Evolutionary conservation across 495 filamentous ascomycete species (phyloP).

Genomic region (Daldinia vernicosa): DNA sequence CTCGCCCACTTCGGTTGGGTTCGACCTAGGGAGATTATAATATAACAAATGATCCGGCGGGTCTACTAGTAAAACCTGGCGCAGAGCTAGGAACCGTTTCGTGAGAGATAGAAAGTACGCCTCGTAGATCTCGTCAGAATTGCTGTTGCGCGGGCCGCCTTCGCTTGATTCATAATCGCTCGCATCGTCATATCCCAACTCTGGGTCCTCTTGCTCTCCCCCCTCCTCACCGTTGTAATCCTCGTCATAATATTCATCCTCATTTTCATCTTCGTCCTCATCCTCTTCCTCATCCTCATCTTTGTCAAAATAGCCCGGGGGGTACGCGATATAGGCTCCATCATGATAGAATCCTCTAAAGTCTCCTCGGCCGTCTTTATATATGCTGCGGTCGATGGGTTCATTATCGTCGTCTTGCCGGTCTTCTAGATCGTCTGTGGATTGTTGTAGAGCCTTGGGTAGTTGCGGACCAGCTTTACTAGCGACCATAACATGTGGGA

Average conservation of each 20-base stretch:
- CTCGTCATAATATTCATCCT: conserved; percentile 2
- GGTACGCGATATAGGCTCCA: conserved; percentile 72
- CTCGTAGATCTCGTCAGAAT: conserved; percentile 51
- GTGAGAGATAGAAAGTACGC: conserved; percentile 72
- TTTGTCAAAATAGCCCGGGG: conserved; percentile 44
- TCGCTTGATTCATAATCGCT: conserved; percentile 36
- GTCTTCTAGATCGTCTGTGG: conserved; percentile 22
- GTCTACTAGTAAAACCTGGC: conserved; percentile 62
- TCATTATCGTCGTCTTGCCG: conserved; percentile 44
- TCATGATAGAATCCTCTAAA: conserved; percentile 70
- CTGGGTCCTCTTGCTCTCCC: conserved; percentile 8
- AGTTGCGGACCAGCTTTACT: conserved; percentile 59
- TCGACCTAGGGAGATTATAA: conserved; percentile 62
- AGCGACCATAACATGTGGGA: conserved; percentile 73
- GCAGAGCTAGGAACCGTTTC: conserved; percentile 66
- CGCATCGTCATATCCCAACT: conserved; percentile 28
- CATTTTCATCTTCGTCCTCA: conserved; percentile 12
- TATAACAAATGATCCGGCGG: conserved; percentile 61
- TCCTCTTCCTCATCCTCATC: conserved; percentile 34
- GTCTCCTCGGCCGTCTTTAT: conserved; percentile 56
- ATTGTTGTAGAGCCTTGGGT: conserved; percentile 44
- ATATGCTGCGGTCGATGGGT: conserved; percentile 51
- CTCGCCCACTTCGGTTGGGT: conserved; percentile 64
- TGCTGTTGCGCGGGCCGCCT: conserved; percentile 52
- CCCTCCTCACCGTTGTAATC: conserved; percentile 22